phyloP scores from a whole-genome alignment of 2,329 filamentous ascomycete genomes.

The Lachnum nothofagi region DNA sequence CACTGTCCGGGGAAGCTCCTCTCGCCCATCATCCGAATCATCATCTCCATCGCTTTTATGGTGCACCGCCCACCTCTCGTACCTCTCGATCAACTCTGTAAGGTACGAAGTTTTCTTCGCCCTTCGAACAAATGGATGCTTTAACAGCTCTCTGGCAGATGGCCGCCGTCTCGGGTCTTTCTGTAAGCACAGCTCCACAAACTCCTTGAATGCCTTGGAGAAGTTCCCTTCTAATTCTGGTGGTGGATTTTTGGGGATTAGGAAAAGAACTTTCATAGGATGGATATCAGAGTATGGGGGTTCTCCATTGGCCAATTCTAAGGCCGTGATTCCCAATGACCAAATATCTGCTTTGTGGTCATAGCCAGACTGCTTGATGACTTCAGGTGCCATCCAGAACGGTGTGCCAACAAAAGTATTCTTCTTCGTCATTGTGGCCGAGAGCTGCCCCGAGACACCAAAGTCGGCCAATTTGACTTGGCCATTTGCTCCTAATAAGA shows the following conservation, averaged over 20 bases:
- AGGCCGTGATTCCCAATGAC: conserved; percentile 90
- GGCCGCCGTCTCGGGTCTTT: conserved; percentile 87
- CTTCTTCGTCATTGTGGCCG: conserved; percentile 98
- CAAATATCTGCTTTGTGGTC: conserved; percentile 98
- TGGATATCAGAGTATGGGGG: conserved; percentile 95
- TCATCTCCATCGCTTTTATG: conserved; percentile 66
- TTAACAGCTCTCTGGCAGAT: conserved; percentile 77
- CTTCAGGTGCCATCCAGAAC: conserved; percentile 99
- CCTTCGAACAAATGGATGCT: conserved; percentile 82
- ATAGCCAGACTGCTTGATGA: conserved; percentile 97
- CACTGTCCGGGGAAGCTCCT: conserved; percentile 40
- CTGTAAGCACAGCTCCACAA: conserved; percentile 76
- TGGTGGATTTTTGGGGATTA: conserved; percentile 91
- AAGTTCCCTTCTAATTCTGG: conserved; percentile 77
- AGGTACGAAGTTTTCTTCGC: conserved; percentile 96
- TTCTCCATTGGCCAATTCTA: conserved; percentile 86
- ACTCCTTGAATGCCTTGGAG: conserved; percentile 77
- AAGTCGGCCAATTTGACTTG: conserved; percentile 98
- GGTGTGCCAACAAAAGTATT: conserved; percentile 98
- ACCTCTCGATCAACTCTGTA: conserved; percentile 88
- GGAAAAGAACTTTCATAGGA: conserved; percentile 95
- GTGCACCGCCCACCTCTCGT: conserved; percentile 79
- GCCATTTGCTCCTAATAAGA: conserved; percentile 80
- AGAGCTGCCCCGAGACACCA: conserved; percentile 91
- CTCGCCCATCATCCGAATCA: conserved; percentile 51